A percentile compares a stretch with the other conserved stretches of the same genome.
phyloP scores from a whole-genome alignment of 139 green algal genomes.

The Volvox africanus region DNA sequence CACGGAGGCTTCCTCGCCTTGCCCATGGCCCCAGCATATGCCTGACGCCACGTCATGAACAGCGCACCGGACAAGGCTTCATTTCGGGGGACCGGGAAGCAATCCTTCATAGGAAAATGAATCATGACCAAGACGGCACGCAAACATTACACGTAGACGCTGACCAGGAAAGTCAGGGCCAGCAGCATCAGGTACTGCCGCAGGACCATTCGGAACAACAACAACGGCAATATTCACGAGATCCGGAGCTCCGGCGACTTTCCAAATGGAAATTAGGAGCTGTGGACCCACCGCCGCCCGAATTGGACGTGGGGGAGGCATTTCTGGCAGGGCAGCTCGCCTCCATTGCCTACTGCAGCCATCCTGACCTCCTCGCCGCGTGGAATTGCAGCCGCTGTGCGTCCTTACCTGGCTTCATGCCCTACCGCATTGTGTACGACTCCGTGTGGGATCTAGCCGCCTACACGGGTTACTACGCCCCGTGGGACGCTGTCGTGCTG shows the following conservation, averaged over 20 bases:
- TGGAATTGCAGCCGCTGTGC: conserved; percentile 87
- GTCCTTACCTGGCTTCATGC: conserved; percentile 58
- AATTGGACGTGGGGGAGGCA: conserved; percentile 66
- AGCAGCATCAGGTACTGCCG: neutral
- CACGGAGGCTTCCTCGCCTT: neutral
- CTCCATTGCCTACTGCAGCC: conserved; percentile 78
- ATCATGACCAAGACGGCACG: neutral
- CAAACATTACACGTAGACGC: neutral
- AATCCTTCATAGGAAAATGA: neutral
- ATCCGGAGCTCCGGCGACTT: no score
- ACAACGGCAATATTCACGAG: no score
- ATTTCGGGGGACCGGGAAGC: neutral
- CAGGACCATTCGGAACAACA: neutral
- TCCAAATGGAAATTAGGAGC: neutral
- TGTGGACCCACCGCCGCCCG: neutral
- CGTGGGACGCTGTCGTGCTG: conserved; percentile 73
- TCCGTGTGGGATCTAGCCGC: conserved; percentile 78
- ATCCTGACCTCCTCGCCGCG: conserved; percentile 54
- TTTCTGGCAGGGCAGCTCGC: conserved; percentile 63
- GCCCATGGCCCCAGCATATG: conserved; percentile 9
- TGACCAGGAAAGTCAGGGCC: neutral
- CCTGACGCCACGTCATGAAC: neutral
- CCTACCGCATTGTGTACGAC: conserved; percentile 69
- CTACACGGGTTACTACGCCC: conserved; percentile 76
- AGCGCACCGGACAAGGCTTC: neutral